Evolutionary conservation across 2,329 filamentous ascomycete species (phyloP).

Genomic region (Hymenoscyphus salicellus): DNA sequence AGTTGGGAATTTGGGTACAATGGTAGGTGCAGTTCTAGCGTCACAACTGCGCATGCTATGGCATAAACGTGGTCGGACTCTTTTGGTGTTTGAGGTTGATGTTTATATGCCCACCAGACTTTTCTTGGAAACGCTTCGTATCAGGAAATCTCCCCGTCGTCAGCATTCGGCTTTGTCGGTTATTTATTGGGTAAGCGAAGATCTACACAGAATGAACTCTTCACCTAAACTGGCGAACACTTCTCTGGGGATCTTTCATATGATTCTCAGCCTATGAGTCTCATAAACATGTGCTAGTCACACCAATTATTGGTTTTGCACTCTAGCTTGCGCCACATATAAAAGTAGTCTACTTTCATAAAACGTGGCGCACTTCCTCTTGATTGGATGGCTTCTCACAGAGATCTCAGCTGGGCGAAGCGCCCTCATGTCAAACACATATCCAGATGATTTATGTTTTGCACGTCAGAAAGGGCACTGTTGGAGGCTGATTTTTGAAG

Average conservation of each 20-base stretch:
- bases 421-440: neutral
- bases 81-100: conserved; percentile 1
- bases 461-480: neutral
- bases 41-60: conserved; percentile 2
- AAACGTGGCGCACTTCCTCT: neutral
- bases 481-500: neutral
- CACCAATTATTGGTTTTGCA: too few relatives aligned
- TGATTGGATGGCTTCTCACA: neutral
- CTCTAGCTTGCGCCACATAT: too few relatives aligned
- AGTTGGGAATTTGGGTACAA: neutral
- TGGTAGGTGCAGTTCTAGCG: neutral
- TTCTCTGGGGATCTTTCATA: neutral
- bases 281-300: neutral
- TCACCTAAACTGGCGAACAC: neutral
- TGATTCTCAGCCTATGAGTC: neutral
- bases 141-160: neutral
- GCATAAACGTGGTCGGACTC: conserved; percentile 7
- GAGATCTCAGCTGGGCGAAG: neutral
- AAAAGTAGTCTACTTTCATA: neutral
- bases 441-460: neutral
- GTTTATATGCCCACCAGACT: neutral
- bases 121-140: neutral
- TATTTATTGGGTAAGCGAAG: neutral
- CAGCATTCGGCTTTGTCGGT: too few relatives aligned
- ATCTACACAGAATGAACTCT: neutral